Conservation (phyloP, 116 monocot genomes). For the Phalaenopsis hybrid region DNA sequence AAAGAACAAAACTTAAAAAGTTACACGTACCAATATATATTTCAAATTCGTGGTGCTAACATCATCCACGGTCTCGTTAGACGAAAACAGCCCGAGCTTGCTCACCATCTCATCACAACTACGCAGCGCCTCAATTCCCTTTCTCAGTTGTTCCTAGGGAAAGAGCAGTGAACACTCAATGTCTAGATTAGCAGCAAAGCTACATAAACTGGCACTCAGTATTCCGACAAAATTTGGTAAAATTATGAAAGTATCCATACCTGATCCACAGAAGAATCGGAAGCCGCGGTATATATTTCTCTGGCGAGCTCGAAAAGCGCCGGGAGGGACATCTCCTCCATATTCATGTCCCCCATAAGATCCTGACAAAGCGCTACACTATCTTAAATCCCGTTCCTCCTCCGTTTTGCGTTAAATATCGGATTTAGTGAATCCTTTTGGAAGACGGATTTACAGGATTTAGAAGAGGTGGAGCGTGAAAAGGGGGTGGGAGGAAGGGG, state of each 20-base stretch:
- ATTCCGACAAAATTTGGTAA: not conserved
- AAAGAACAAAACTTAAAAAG: not conserved
- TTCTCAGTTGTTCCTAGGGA: slow-evolving; percentile 56
- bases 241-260: slow-evolving; percentile 17
- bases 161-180: not conserved
- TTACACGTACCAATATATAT: slow-evolving; percentile 64
- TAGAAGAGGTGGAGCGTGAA: no score
- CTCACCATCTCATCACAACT: slow-evolving; percentile 86
- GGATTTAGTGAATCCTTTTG: no score
- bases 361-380: no score
- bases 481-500: no score
- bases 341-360: slow-evolving; percentile 1
- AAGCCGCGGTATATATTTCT: slow-evolving; percentile 53
- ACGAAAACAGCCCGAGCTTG: slow-evolving; percentile 81
- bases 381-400: no score
- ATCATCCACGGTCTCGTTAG: slow-evolving; percentile 88
- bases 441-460: no score
- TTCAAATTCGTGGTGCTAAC: slow-evolving; percentile 90
- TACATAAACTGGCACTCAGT: not conserved
- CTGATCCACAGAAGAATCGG: slow-evolving; percentile 62
- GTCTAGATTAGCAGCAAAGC: not conserved
- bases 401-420: no score
- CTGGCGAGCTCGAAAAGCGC: slow-evolving; percentile 75
- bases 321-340: slow-evolving; percentile 72
- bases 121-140: slow-evolving; percentile 52